These are phyloP conservation scores for Exobasidium rhododendri DNA, from an alignment of 1,284 basidiomycete species.

Conservation along the genomic window DNA sequence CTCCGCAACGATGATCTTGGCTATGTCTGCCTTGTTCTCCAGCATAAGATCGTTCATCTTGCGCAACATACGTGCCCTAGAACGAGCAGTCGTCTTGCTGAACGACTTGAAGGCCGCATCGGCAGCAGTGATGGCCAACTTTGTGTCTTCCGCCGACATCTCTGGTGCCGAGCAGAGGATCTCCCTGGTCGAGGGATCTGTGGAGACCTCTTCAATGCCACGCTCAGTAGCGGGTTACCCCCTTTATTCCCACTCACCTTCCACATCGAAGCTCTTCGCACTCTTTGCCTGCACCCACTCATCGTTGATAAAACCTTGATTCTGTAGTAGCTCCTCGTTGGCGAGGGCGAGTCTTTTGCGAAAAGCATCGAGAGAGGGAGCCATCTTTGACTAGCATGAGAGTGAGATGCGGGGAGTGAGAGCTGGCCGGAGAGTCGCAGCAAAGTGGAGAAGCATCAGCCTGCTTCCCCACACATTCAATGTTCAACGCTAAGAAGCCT, in stretches of 20 bases:
- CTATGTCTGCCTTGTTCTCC: conserved; percentile 26
- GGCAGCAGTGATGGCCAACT: conserved; percentile 22
- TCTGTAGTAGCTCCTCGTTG: no score
- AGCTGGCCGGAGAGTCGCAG: no score
- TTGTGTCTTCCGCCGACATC: conserved; percentile 20
- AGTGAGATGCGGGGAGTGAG: no score
- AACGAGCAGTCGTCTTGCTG: conserved; percentile 19
- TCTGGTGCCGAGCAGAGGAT: conserved; percentile 17
- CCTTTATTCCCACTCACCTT: background rate
- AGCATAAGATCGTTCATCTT: conserved; percentile 26
- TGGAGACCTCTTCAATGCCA: no score
- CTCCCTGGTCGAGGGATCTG: conserved; percentile 14
- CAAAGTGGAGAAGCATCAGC: no score
- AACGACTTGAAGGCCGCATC: conserved; percentile 18
- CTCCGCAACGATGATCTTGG: conserved; percentile 28
- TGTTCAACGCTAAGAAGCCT: no score
- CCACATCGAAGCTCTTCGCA: conserved; percentile 22
- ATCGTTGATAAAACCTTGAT: conserved; percentile 11
- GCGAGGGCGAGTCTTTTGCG: no score
- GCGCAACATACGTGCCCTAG: conserved; percentile 23
- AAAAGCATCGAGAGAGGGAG: no score
- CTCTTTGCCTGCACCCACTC: conserved; percentile 19
- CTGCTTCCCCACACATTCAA: no score
- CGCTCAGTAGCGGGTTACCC: background rate
- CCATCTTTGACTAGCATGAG: no score